Evolutionary conservation across 2,329 filamentous ascomycete species (phyloP).

Genomic region (Penicillium fuscoglaucum): DNA sequence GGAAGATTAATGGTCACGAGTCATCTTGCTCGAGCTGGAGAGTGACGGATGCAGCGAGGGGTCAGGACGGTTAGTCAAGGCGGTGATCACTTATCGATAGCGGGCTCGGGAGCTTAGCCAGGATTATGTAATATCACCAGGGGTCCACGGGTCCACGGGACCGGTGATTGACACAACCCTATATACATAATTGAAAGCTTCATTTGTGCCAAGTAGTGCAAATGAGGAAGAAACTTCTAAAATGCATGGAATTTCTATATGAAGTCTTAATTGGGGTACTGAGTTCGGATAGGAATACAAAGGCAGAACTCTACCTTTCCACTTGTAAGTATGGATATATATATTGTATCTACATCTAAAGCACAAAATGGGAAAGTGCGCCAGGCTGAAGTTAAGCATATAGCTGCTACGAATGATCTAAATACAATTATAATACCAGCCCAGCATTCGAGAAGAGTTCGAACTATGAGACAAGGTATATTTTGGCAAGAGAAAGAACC

Average conservation of each 20-base stretch:
- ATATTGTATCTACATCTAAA: not conserved
- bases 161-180: not conserved
- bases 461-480: not conserved
- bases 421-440: not conserved
- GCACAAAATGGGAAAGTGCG: not conserved
- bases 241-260: not conserved
- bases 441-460: not conserved
- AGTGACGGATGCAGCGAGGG: conserved; percentile 27
- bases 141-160: not conserved
- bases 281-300: not conserved
- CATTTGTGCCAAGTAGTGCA: not conserved
- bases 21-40: not conserved
- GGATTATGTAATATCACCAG: not conserved
- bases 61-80: conserved; percentile 16
- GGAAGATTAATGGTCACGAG: conserved; percentile 5
- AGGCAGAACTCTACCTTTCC: not conserved
- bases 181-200: not conserved
- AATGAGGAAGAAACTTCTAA: not conserved
- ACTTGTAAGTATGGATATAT: not conserved
- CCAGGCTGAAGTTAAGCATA: not conserved
- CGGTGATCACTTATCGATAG: conserved; percentile 26
- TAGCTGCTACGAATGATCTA: not conserved
- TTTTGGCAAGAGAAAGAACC: not conserved
- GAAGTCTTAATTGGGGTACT: not conserved
- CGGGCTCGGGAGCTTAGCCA: not conserved